Evolutionary conservation across 306 rosid genomes (phyloP).

Genomic region (Inga laurina): DNA sequence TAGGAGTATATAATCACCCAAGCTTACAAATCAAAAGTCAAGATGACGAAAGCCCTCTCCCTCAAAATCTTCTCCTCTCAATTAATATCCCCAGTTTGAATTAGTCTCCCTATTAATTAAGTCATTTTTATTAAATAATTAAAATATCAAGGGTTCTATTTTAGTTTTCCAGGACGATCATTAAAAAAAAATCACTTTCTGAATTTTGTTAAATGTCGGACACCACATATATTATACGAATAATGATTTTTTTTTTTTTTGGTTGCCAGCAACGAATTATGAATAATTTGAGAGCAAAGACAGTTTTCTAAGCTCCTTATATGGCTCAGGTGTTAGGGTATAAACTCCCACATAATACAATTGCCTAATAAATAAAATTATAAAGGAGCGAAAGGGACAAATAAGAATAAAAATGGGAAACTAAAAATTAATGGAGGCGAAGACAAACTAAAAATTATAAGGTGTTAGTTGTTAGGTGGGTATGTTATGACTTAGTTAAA

Average conservation of each 20-base stretch:
- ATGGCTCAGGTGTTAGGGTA: too few relatives aligned
- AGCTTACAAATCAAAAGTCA: background rate
- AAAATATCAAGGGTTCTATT: too few relatives aligned
- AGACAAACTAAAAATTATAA: too few relatives aligned
- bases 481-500: background rate
- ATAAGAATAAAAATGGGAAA: background rate
- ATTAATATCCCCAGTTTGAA: background rate
- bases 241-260: too few relatives aligned
- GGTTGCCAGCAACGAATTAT: too few relatives aligned
- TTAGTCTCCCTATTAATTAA: background rate
- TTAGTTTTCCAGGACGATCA: background rate
- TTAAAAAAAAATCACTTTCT: background rate
- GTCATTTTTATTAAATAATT: background rate
- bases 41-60: background rate
- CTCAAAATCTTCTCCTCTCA: background rate
- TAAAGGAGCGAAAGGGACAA: background rate
- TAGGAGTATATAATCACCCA: background rate
- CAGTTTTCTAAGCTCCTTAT: too few relatives aligned
- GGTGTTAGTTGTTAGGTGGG: background rate
- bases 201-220: background rate
- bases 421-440: background rate
- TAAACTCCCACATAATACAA: too few relatives aligned
- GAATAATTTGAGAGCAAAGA: too few relatives aligned
- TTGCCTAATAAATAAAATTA: background rate
- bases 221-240: too few relatives aligned